Conservation (phyloP, 2,329 filamentous ascomycete genomes). For the Colletotrichum eremochloae region DNA sequence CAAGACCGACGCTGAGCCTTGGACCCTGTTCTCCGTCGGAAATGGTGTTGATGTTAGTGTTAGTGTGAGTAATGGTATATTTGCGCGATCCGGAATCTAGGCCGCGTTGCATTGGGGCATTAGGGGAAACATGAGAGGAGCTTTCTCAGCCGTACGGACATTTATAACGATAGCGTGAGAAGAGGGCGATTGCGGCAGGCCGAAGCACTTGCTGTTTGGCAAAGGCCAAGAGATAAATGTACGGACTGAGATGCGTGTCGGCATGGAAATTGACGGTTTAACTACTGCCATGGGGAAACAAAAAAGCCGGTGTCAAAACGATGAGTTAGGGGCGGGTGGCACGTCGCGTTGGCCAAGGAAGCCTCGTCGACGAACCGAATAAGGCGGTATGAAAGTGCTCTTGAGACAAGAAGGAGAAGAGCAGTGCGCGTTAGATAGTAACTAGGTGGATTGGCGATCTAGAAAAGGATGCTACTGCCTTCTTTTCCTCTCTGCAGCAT, state of each 20-base stretch:
- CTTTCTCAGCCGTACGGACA: background rate
- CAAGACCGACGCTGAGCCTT: constrained; percentile 15
- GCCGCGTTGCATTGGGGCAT: background rate
- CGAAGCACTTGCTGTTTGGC: background rate
- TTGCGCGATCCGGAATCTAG: constrained; percentile 7
- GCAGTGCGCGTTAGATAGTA: background rate
- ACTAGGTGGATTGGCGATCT: too few relatives aligned
- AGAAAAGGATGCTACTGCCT: background rate
- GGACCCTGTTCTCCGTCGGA: constrained; percentile 8
- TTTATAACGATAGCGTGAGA: background rate
- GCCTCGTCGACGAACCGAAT: background rate
- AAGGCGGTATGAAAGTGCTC: background rate
- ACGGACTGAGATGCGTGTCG: background rate
- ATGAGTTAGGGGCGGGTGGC: background rate
- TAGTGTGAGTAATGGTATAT: background rate
- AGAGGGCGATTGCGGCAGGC: background rate
- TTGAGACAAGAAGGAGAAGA: background rate
- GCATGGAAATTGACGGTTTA: background rate
- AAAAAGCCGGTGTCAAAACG: background rate
- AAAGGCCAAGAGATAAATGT: background rate
- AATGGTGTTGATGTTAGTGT: constrained; percentile 1
- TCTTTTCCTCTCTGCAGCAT: background rate
- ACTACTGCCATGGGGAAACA: too few relatives aligned
- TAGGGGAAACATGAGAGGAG: background rate
- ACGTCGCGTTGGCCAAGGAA: background rate